These are phyloP conservation scores for Barbarea vulgaris DNA, from an alignment of 345 rosid species.

Conservation along the genomic window DNA sequence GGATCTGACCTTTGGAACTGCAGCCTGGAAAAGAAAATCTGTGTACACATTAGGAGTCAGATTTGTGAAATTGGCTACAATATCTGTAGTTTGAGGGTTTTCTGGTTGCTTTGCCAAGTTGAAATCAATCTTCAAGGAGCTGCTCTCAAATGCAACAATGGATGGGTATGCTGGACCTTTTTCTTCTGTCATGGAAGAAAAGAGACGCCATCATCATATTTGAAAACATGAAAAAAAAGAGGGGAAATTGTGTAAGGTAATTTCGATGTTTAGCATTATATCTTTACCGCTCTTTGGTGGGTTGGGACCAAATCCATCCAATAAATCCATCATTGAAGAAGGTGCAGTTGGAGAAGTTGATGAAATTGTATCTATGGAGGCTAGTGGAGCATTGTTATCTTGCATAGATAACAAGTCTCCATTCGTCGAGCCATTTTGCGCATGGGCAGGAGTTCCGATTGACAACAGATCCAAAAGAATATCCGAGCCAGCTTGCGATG, in stretches of 20 bases:
- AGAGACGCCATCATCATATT: conserved; percentile 20
- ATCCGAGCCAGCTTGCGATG: conserved; percentile 76
- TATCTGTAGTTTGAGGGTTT: conserved; percentile 57
- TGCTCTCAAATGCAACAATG: conserved; percentile 80
- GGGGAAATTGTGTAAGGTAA: background rate
- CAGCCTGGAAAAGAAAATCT: conserved; percentile 96
- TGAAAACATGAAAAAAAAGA: background rate
- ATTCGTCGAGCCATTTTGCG: conserved; percentile 50
- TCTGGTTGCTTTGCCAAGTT: conserved; percentile 74
- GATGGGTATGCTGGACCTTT: conserved; percentile 69
- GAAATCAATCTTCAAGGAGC: conserved; percentile 71
- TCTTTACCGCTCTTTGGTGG: conserved; percentile 64
- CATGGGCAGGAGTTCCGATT: conserved; percentile 61
- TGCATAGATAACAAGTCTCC: conserved; percentile 60
- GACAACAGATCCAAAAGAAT: conserved; percentile 87
- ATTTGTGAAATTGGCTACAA: conserved; percentile 75
- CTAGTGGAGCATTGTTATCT: conserved; percentile 47
- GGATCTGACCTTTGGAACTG: conserved; percentile 89
- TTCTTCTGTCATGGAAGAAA: conserved; percentile 53
- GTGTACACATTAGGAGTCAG: conserved; percentile 57
- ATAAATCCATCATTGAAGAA: conserved; percentile 67
- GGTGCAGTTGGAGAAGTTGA: conserved; percentile 51
- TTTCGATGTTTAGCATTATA: conserved; percentile 2
- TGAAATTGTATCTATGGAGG: conserved; percentile 53
- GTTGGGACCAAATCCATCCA: conserved; percentile 73